Conservation (phyloP, 257 asterid species). For the Capsicum baccatum region DNA sequence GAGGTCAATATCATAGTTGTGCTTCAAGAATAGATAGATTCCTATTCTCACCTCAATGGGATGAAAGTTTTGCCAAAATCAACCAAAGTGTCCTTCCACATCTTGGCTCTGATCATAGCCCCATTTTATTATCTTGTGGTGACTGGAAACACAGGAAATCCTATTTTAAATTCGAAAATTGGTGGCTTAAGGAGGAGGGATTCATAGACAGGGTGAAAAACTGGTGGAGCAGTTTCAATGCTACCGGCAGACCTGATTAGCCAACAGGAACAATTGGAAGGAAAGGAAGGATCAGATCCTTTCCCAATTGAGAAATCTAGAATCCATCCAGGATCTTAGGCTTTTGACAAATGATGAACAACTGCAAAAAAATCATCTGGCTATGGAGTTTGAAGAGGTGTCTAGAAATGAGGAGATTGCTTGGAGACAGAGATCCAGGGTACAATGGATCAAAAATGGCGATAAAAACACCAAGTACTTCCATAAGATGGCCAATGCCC, state of each 20-base stretch:
- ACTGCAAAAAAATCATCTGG: background rate
- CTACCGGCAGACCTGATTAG: background rate
- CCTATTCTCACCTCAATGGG: background rate
- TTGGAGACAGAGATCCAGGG: background rate
- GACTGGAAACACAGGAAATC: background rate
- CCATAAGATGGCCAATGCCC: background rate
- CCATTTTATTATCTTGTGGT: background rate
- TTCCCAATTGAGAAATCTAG: background rate
- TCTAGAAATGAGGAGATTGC: background rate
- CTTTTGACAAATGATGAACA: background rate
- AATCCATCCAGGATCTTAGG: background rate
- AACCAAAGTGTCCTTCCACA: background rate
- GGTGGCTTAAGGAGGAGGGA: background rate
- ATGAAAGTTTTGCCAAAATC: background rate
- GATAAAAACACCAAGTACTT: background rate
- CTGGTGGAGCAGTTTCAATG: background rate
- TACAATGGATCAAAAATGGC: background rate
- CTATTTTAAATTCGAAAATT: background rate
- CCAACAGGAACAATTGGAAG: background rate
- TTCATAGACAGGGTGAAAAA: background rate
- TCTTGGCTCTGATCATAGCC: background rate
- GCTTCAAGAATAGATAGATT: background rate
- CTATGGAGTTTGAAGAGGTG: background rate
- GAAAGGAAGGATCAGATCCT: background rate
- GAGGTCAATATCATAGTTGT: background rate